Evolutionary conservation across 768 basidiomycete species (phyloP), one percentile per base, ranked within the genome.

Genomic region (Glaciozyma martinii): DNA sequence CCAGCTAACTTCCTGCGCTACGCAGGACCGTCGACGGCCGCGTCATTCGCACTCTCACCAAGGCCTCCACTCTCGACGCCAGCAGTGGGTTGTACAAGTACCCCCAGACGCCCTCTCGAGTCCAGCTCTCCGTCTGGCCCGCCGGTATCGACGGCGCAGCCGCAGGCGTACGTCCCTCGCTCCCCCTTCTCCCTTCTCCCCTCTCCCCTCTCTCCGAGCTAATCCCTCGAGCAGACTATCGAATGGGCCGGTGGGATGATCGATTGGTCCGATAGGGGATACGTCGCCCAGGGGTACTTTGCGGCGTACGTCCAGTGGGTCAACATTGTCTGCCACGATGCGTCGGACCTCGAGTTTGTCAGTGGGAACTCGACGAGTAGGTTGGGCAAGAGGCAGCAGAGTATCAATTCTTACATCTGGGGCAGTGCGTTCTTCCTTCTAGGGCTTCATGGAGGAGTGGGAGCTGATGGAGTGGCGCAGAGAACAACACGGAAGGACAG

Each of bases 91-190:
- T 53, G 61, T 66, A 30, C 66, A 59, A 73, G 30, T 77, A 74
- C 64, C 76, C 76, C 23, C 70, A 72, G 23, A 76, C 76, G 3
- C 76, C 76, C 0, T 72, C 73, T 13, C 68, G 74, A 0, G 66
- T 77, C 21, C 76, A 77, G 54, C 52, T 77, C 27, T 74, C 73
- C 16, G 75, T 77, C 53, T 77, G 76, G 76, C 76, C 76, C 21
- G 76, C 72, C 0, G 76, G 76, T 0, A 73, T 74, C 53, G n/a
- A 29, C 12, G 33, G 67, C 32, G 61, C 62, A 1, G 61, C 71
- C 0, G 66, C 73, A 53, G 75, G 76, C 13, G 63, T 64, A 30
- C 10, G 63, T 64, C n/a, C 4, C 10, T 27, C 61, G 1, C n/a
- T n/a, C n/a, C n/a, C n/a, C 21, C 15, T 37, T 44, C n/a, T 3